Base-by-base conservation (phyloP, 306 rosid species). In the Quercus variabilis region DNA sequence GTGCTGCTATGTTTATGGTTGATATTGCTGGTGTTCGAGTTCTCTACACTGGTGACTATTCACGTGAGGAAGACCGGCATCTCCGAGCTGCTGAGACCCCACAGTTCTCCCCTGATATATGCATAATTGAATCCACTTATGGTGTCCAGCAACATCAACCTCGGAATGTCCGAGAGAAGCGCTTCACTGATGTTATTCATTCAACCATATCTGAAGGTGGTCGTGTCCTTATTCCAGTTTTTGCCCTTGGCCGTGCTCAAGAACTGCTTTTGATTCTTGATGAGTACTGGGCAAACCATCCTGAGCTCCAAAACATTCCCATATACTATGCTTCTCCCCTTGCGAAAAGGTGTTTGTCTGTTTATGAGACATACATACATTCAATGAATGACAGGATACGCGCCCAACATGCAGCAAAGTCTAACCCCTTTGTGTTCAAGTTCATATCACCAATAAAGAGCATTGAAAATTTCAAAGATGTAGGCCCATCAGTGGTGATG, bases 1-100 rank as follows among this genome's bases (percentile, higher is more conserved):
- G 99, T 82, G 99, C 99, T 87, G 99, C 99, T 74, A 94, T 94
- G 99, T 94, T 94, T 78, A 94, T 94, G 99, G 99, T 94, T 81
- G 99, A 94, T 82, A 91, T 94, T 23, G 99, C 97, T 4, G 95
- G 99, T 67, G 97, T 94, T 73, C 85, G 99, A 71, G 92, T 94
- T 59, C 88, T 94, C 30, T 94, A 94, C 84, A 94, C 97, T n/a
- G 99, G 99, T 78, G 99, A 94, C 64, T 94, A 92, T 84, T 94
- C 99, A 3, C 99, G 97, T 30, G 99, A 92, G 84, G 99, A 94
- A 83, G 99, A 94, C 68, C 83, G 99, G 11, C 99, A 94, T 89
- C 97, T 94, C 57, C 91, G 91, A 64, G 97, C 99, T 78, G 99
- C 99, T 17, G 99, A 94, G 87, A 94, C 89, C 74, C 99, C 99